Base-by-base conservation (phyloP, 495 filamentous ascomycete species). In the Chaetomidium leptoderma region DNA sequence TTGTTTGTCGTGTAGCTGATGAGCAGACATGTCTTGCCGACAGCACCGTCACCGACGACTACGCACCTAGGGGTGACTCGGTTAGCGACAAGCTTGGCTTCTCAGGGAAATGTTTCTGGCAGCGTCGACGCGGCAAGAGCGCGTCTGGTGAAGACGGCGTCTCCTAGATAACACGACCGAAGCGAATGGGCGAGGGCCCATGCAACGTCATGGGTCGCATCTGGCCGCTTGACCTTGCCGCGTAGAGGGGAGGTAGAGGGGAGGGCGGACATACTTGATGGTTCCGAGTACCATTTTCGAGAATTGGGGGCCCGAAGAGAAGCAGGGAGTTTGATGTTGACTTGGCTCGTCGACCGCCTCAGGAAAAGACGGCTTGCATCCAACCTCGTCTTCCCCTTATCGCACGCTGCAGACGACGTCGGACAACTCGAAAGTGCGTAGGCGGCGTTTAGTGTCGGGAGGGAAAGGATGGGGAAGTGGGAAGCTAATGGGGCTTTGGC, bases 1-100 rank as follows among this genome's bases (percentile, higher is more conserved):
- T 98, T 98, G 81, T 98, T 98, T 61, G 93, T 98, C 40, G 93
- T 98, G 77, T 98, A 98, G 65, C 90, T 95, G 77, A 98, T 98
- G 69, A 98, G 83, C 53, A 98, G 84, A 75, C 93, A 98, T 44
- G 93, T 98, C 81, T 98, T 98, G 65, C 93, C 93, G 58, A 98
- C 93, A 57, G 93, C 93, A 91, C 93, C 93, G 74, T 98, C 93
- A 73, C 93, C 93, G 67, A 98, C 93, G 53, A 98, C 93, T 59
- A 98, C 93, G 79, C 93, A 98, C 73, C 92, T 97, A 66, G 21
- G 35, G 7, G 37, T 49, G 30, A 49, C 33, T 24, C 11, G 36
- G 63, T 69, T 55, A 70, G 67, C 60, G 58, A 32, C 17, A 21
- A 19, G 33, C 35, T 47, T 47, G 17, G 26, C 11, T 11, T 46